Conservation (phyloP, 2,329 filamentous ascomycete genomes). For the Didymella lethalis region DNA sequence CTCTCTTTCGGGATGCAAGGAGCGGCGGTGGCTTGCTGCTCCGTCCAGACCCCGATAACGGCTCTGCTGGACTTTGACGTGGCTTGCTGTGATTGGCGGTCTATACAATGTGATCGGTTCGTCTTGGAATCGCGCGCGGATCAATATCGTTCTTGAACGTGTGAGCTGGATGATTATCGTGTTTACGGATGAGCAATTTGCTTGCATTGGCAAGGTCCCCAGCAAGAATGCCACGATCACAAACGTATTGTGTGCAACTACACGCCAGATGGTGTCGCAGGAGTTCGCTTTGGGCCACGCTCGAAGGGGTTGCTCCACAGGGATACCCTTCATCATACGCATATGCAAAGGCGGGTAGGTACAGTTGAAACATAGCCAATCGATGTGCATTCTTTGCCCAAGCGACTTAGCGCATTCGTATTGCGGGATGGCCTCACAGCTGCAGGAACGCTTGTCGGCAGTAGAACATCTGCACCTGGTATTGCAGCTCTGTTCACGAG, state of each 20-base stretch:
- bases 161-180: background rate
- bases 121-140: slow-evolving; percentile 29
- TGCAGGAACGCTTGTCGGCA: slow-evolving; percentile 49
- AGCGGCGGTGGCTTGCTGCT: slow-evolving; percentile 46
- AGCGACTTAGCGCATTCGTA: slow-evolving; percentile 37
- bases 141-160: slow-evolving; percentile 17
- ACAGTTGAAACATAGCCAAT: slow-evolving; percentile 46
- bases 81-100: slow-evolving; percentile 48
- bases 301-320: slow-evolving; percentile 33
- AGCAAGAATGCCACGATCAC: slow-evolving; percentile 17
- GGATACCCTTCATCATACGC: slow-evolving; percentile 48
- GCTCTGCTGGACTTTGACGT: slow-evolving; percentile 48
- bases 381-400: slow-evolving; percentile 20
- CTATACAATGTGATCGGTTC: slow-evolving; percentile 40
- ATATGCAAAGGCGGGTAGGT: slow-evolving; percentile 51
- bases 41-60: slow-evolving; percentile 49
- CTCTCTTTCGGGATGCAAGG: slow-evolving; percentile 46
- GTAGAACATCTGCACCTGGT: slow-evolving; percentile 35
- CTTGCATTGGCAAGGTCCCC: slow-evolving; percentile 3
- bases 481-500: background rate
- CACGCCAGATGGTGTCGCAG: slow-evolving; percentile 26
- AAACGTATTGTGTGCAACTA: slow-evolving; percentile 34
- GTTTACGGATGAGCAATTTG: slow-evolving; percentile 4
- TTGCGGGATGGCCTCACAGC: slow-evolving; percentile 48
- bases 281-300: slow-evolving; percentile 34